These are phyloP conservation scores for Saccharomyces hybrid DNA, from an alignment of 1,139 yeast genomes.

Conservation along the genomic window DNA sequence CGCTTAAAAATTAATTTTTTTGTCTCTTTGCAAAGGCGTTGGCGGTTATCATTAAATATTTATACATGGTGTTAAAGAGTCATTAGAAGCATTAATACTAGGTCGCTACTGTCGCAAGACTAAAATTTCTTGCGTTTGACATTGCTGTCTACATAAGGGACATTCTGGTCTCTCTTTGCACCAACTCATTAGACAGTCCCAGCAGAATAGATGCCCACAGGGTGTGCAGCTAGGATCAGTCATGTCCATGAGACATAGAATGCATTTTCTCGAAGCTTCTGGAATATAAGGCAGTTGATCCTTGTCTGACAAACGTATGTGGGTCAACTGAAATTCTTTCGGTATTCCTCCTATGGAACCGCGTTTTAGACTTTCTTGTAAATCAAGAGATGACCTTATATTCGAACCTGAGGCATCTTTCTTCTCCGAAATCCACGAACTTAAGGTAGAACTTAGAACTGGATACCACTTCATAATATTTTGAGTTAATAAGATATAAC, in stretches of 20 bases:
- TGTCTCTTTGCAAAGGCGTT: background rate
- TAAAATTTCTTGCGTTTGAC: constrained; percentile 66
- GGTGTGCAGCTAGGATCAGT: constrained; percentile 74
- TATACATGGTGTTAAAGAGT: background rate
- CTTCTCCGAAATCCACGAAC: background rate
- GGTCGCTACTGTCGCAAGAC: constrained; percentile 42
- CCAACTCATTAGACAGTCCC: constrained; percentile 91
- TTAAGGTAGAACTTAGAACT: background rate
- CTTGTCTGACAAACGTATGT: constrained; percentile 51
- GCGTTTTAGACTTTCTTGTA: background rate
- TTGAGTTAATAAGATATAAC: constrained; percentile 60
- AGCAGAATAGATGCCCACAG: constrained; percentile 91
- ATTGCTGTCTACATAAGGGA: constrained; percentile 77
- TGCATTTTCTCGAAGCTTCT: constrained; percentile 63
- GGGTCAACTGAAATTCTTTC: constrained; percentile 8
- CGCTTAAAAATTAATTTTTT: too few relatives aligned
- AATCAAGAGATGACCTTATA: background rate
- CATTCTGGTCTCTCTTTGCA: constrained; percentile 82
- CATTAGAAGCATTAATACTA: too few relatives aligned
- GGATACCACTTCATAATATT: constrained; percentile 39
- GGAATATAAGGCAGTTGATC: constrained; percentile 60
- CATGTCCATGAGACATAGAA: constrained; percentile 77
- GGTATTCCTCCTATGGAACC: constrained; percentile 10
- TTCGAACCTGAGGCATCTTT: background rate
- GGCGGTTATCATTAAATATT: background rate